These are phyloP conservation scores for Fusarium gaditjirri DNA, from an alignment of 2,329 filamentous ascomycete species.

Conservation along the genomic window DNA sequence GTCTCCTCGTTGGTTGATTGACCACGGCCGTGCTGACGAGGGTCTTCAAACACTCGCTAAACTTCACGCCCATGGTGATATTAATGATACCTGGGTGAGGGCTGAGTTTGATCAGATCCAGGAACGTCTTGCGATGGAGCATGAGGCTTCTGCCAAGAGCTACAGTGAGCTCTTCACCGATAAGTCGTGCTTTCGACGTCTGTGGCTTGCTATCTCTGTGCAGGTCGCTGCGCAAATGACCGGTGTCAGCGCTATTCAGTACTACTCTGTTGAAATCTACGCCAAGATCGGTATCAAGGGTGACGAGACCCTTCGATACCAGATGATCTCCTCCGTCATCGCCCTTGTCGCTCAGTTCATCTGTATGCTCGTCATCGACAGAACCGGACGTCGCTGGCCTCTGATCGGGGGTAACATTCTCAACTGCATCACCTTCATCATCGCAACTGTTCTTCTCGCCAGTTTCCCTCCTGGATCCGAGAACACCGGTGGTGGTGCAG, in stretches of 20 bases:
- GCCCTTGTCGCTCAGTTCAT: slow-evolving; percentile 37
- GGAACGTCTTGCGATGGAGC: slow-evolving; percentile 71
- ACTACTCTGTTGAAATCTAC: slow-evolving; percentile 71
- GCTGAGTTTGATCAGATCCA: slow-evolving; percentile 78
- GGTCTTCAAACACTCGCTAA: slow-evolving; percentile 73
- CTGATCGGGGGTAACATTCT: slow-evolving; percentile 76
- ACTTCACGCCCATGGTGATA: slow-evolving; percentile 75
- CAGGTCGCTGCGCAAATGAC: slow-evolving; percentile 81
- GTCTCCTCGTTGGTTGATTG: slow-evolving; percentile 63
- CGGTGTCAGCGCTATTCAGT: slow-evolving; percentile 77
- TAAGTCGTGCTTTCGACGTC: slow-evolving; percentile 72
- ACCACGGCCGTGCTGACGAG: slow-evolving; percentile 70
- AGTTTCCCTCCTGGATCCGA: slow-evolving; percentile 23
- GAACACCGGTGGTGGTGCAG: not conserved
- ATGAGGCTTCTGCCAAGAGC: slow-evolving; percentile 72
- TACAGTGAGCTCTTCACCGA: slow-evolving; percentile 73
- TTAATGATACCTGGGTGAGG: slow-evolving; percentile 73
- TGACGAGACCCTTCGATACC: slow-evolving; percentile 74
- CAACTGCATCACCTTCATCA: slow-evolving; percentile 68
- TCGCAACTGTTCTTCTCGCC: slow-evolving; percentile 28
- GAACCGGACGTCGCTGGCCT: slow-evolving; percentile 75
- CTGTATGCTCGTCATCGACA: slow-evolving; percentile 76
- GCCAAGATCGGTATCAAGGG: slow-evolving; percentile 59
- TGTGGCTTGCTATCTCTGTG: slow-evolving; percentile 73
- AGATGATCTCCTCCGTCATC: slow-evolving; percentile 77